Conservation (phyloP, 1,284 basidiomycete species). For the Cryptococcus sp. region DNA sequence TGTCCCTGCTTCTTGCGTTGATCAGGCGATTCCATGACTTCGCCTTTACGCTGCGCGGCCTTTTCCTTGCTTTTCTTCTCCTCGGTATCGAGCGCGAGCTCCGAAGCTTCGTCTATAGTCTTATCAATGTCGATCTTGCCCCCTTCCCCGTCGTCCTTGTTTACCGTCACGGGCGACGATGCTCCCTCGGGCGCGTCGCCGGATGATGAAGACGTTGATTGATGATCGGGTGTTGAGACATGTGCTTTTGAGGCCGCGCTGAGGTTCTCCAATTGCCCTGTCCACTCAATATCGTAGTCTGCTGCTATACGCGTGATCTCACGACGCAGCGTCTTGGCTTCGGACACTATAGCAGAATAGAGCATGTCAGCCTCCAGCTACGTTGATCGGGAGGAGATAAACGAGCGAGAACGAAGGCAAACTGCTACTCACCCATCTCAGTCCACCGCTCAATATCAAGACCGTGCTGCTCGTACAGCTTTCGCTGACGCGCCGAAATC, state of each 20-base stretch:
- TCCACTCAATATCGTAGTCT: constrained; percentile 62
- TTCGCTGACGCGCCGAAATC: constrained; percentile 62
- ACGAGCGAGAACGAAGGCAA: background rate
- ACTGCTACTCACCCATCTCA: constrained; percentile 52
- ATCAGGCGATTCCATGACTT: constrained; percentile 19
- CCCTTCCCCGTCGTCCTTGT: constrained; percentile 9
- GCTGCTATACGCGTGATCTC: constrained; percentile 65
- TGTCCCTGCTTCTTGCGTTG: constrained; percentile 11
- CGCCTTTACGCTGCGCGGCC: constrained; percentile 32
- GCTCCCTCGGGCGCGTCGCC: background rate
- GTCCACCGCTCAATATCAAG: constrained; percentile 66
- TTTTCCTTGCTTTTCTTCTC: constrained; percentile 30
- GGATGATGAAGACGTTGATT: background rate
- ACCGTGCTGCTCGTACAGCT: constrained; percentile 63
- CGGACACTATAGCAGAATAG: constrained; percentile 46
- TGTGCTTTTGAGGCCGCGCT: background rate
- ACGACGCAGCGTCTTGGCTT: constrained; percentile 58
- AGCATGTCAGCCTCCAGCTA: background rate
- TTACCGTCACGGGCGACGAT: background rate
- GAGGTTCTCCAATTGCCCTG: constrained; percentile 47
- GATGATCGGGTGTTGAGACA: background rate
- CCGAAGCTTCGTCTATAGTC: constrained; percentile 47
- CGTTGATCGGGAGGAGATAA: background rate
- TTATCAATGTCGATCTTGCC: constrained; percentile 42
- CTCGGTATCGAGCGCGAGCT: constrained; percentile 39